Conservation (phyloP, 2,329 filamentous ascomycete species). For the Dactylellina sp. region DNA sequence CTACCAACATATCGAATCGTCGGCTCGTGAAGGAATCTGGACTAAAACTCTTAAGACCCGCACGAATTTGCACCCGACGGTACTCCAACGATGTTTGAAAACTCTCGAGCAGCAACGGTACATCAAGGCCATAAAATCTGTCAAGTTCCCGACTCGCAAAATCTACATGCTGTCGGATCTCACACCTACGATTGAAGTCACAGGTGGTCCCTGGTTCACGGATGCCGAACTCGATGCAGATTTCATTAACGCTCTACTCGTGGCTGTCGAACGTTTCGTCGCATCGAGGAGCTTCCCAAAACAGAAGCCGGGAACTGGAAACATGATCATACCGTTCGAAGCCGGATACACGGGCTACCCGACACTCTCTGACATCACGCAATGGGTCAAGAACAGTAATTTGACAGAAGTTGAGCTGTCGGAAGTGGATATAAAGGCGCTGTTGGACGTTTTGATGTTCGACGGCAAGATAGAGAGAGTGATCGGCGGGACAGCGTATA, state of each 20-base stretch:
- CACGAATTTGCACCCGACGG: constrained; percentile 84
- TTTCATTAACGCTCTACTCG: constrained; percentile 82
- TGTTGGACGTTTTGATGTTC: constrained; percentile 88
- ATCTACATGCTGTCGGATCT: constrained; percentile 94
- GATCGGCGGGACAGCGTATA: constrained; percentile 62
- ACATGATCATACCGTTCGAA: constrained; percentile 63
- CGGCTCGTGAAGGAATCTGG: constrained; percentile 89
- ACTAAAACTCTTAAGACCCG: constrained; percentile 82
- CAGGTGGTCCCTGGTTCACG: constrained; percentile 93
- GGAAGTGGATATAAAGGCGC: constrained; percentile 82
- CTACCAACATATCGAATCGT: constrained; percentile 88
- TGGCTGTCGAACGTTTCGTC: constrained; percentile 79
- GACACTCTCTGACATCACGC: constrained; percentile 80
- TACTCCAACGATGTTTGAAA: constrained; percentile 84
- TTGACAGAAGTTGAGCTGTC: constrained; percentile 65
- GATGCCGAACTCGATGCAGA: constrained; percentile 89
- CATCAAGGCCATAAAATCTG: constrained; percentile 89
- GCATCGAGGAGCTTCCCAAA: constrained; percentile 76
- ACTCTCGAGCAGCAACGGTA: constrained; percentile 82
- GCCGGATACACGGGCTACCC: constrained; percentile 81
- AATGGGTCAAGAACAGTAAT: constrained; percentile 78
- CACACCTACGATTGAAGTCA: constrained; percentile 86
- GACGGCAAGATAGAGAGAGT: constrained; percentile 83
- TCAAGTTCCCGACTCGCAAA: constrained; percentile 80
- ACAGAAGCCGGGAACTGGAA: constrained; percentile 59